Evolutionary conservation across 1,284 basidiomycete genomes (phyloP).

Genomic region (Thecaphora frezii): DNA sequence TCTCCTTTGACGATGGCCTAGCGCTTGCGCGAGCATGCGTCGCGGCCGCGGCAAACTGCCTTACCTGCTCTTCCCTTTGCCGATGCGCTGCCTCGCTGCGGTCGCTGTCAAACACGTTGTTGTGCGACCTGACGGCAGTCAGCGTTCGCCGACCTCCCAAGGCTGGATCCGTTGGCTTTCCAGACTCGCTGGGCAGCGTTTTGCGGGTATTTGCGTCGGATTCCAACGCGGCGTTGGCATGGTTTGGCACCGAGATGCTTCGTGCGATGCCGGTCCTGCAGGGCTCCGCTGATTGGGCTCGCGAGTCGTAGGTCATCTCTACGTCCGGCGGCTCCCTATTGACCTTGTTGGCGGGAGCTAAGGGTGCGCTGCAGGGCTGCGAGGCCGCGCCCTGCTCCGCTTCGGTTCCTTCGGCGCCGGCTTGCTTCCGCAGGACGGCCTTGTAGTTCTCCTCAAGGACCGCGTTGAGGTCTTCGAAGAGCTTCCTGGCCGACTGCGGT

Average conservation of each 20-base stretch:
- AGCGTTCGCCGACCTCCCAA: background rate
- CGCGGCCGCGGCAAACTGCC: background rate
- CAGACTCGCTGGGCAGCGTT: too few species aligned
- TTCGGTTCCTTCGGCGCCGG: too few species aligned
- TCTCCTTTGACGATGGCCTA: too few species aligned
- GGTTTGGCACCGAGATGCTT: background rate
- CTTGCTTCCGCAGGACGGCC: background rate
- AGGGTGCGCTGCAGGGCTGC: background rate
- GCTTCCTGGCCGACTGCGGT: slow-evolving; percentile 16
- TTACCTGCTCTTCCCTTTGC: background rate
- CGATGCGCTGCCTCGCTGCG: background rate
- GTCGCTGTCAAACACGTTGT: background rate
- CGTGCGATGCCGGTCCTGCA: background rate
- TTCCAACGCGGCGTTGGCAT: background rate
- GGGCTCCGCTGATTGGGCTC: too few species aligned
- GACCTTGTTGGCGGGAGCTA: background rate
- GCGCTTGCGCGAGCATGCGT: too few species aligned
- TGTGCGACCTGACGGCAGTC: background rate
- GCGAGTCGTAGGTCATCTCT: too few species aligned
- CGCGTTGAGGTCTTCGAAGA: slow-evolving; percentile 32
- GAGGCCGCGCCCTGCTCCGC: background rate
- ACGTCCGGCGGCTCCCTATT: too few species aligned
- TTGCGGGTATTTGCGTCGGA: too few species aligned
- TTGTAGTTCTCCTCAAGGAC: slow-evolving; percentile 14
- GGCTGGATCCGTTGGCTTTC: too few species aligned